phyloP scores from a whole-genome alignment of 2,329 filamentous ascomycete genomes.

The Botrytis cinerea region DNA sequence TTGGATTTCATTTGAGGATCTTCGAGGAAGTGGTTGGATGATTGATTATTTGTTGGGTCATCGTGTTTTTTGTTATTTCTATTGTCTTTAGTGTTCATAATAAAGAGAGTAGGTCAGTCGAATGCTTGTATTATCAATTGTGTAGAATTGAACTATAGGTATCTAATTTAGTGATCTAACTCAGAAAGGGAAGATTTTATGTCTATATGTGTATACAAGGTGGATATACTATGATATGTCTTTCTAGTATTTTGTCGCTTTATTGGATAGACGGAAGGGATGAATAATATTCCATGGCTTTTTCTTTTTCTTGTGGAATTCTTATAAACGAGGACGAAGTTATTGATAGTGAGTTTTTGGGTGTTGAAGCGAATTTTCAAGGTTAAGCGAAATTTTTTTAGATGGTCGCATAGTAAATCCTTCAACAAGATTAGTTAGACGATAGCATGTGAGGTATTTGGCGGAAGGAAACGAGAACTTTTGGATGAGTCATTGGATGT shows the following conservation, averaged over 20 bases:
- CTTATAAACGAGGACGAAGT: not conserved
- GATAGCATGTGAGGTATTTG: not conserved
- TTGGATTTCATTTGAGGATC: too few relatives aligned
- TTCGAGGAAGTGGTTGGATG: too few relatives aligned
- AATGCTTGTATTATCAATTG: too few relatives aligned
- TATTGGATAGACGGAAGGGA: too few relatives aligned
- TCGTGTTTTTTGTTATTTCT: rapidly evolving
- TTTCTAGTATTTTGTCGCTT: too few relatives aligned
- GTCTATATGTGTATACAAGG: too few relatives aligned
- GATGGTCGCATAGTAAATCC: not conserved
- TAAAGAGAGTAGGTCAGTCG: too few relatives aligned
- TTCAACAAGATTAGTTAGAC: not conserved
- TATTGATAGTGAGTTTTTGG: not conserved
- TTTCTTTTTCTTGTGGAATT: rapidly evolving
- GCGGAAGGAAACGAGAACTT: not conserved
- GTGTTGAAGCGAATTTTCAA: not conserved
- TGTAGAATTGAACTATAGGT: too few relatives aligned
- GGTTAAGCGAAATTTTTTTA: not conserved
- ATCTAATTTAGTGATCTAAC: too few relatives aligned
- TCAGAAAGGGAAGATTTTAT: too few relatives aligned
- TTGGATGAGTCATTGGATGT: not conserved
- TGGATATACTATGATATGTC: too few relatives aligned
- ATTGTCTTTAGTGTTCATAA: too few relatives aligned
- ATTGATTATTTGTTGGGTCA: rapidly evolving
- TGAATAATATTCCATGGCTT: rapidly evolving